phyloP scores from a whole-genome alignment of 2,329 filamentous ascomycete genomes.

The Colletotrichum sansevieriae region DNA sequence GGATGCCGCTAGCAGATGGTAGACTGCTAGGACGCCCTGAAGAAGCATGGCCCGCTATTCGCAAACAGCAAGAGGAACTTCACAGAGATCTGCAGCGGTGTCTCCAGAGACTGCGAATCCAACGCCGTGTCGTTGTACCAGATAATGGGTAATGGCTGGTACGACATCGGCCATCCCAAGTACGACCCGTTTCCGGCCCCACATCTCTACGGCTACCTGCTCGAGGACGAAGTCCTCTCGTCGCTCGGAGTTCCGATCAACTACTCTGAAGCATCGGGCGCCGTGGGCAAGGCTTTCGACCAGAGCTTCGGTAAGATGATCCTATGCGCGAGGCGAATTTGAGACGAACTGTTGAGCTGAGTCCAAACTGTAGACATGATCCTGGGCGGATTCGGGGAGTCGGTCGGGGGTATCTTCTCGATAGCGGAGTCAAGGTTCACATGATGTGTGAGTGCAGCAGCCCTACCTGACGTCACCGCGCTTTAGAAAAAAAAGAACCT shows the following conservation, averaged over 20 bases:
- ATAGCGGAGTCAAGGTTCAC: conserved; percentile 69
- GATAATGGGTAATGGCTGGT: conserved; percentile 38
- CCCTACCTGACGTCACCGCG: neutral
- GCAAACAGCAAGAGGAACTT: conserved; percentile 41
- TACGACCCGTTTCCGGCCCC: conserved; percentile 42
- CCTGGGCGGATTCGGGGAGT: conserved; percentile 54
- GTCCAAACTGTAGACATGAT: conserved; percentile 49
- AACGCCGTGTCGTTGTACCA: conserved; percentile 33
- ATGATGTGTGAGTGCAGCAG: conserved; percentile 62
- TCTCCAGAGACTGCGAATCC: conserved; percentile 46
- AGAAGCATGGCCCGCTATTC: conserved; percentile 42
- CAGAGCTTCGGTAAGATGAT: conserved; percentile 19
- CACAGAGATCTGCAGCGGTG: conserved; percentile 29
- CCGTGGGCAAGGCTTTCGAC: conserved; percentile 32
- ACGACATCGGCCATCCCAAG: conserved; percentile 43
- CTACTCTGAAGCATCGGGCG: conserved; percentile 53
- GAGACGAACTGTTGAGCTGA: conserved; percentile 20
- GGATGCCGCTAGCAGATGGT: conserved; percentile 69
- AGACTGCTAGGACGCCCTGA: conserved; percentile 61
- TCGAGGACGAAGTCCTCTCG: conserved; percentile 58
- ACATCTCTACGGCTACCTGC: conserved; percentile 41
- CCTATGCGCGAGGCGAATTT: neutral
- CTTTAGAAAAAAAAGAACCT: neutral
- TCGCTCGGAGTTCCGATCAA: conserved; percentile 73
- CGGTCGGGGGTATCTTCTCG: conserved; percentile 56